phyloP scores from a whole-genome alignment of 1,284 basidiomycete genomes.

The Papiliotrema nemorosa region DNA sequence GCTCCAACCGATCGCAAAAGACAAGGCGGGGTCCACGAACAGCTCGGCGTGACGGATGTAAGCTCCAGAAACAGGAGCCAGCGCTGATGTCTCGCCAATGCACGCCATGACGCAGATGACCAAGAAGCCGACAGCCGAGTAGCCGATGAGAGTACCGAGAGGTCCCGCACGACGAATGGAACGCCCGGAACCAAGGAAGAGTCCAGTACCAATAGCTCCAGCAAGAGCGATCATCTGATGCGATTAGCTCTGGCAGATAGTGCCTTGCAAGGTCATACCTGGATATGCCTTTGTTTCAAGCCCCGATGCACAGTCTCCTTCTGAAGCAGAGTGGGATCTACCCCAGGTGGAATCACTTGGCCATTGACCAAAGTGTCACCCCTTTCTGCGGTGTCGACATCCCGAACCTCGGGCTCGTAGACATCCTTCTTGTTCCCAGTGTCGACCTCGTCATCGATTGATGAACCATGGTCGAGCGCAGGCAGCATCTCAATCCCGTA shows the following conservation, averaged over 20 bases:
- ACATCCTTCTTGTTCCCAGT: too few relatives aligned
- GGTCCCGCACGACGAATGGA: slow-evolving; percentile 48
- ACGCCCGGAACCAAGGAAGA: slow-evolving; percentile 3
- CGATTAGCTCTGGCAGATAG: not conserved
- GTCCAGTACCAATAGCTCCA: slow-evolving; percentile 15
- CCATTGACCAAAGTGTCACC: too few relatives aligned
- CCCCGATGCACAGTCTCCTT: slow-evolving; percentile 14
- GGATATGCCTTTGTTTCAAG: slow-evolving; percentile 14
- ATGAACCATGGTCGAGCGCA: too few relatives aligned
- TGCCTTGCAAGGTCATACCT: slow-evolving; percentile 5
- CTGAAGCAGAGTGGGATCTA: slow-evolving; percentile 7
- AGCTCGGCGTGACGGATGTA: slow-evolving; percentile 26
- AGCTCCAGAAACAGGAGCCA: slow-evolving; percentile 41
- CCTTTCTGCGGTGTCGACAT: too few relatives aligned
- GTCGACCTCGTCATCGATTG: too few relatives aligned
- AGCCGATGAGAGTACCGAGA: slow-evolving; percentile 48
- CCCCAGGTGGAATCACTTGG: slow-evolving; percentile 11
- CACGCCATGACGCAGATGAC: slow-evolving; percentile 45
- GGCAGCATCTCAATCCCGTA: too few relatives aligned
- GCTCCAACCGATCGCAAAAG: slow-evolving; percentile 32
- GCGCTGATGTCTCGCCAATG: slow-evolving; percentile 49
- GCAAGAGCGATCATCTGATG: slow-evolving; percentile 25
- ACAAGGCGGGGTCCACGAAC: slow-evolving; percentile 37
- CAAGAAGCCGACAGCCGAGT: slow-evolving; percentile 38
- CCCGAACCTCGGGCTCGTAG: too few relatives aligned